Percentiles rank a stretch among this genome's conserved stretches.
These are phyloP conservation scores for Panellus pusillus DNA, from an alignment of 768 basidiomycete species.

Conservation along the genomic window DNA sequence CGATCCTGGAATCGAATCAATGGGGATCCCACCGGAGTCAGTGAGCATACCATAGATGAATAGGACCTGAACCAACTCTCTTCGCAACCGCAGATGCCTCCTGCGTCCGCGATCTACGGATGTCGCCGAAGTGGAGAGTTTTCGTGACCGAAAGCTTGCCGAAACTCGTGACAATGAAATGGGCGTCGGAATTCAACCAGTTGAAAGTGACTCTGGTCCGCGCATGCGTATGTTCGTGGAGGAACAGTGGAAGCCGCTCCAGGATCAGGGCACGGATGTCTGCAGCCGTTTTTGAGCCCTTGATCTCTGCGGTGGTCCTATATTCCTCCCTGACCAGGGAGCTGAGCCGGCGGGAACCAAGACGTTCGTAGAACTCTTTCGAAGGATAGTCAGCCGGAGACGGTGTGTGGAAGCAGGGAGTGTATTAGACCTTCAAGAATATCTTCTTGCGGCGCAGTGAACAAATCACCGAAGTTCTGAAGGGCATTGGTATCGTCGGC, in stretches of 20 bases:
- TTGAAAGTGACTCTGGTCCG: constrained; percentile 58
- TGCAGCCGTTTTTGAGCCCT: constrained; percentile 43
- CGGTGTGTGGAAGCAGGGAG: not conserved
- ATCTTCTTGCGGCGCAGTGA: constrained; percentile 86
- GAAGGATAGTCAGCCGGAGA: constrained; percentile 1
- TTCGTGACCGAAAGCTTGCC: constrained; percentile 65
- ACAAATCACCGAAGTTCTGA: constrained; percentile 78
- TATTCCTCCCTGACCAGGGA: constrained; percentile 78
- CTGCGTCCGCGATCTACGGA: constrained; percentile 51
- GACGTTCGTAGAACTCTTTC: constrained; percentile 67
- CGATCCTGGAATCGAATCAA: constrained; percentile 40
- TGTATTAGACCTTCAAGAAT: constrained; percentile 69
- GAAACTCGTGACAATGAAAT: constrained; percentile 72
- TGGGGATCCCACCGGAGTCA: not conserved
- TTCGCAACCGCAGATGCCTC: constrained; percentile 77
- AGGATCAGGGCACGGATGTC: constrained; percentile 66
- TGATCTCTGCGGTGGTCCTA: constrained; percentile 53
- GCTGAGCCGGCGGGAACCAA: constrained; percentile 78
- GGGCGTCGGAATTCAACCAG: constrained; percentile 63
- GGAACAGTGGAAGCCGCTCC: constrained; percentile 85
- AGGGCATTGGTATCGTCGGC: constrained; percentile 85
- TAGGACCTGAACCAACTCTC: constrained; percentile 50
- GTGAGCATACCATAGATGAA: constrained; percentile 54
- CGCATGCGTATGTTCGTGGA: constrained; percentile 82
- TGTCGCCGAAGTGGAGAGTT: constrained; percentile 52